Percentiles rank a stretch among this genome's conserved stretches.
Evolutionary conservation across 805 yeast species (phyloP).

Genomic region (Kluyveromyces lactis): DNA sequence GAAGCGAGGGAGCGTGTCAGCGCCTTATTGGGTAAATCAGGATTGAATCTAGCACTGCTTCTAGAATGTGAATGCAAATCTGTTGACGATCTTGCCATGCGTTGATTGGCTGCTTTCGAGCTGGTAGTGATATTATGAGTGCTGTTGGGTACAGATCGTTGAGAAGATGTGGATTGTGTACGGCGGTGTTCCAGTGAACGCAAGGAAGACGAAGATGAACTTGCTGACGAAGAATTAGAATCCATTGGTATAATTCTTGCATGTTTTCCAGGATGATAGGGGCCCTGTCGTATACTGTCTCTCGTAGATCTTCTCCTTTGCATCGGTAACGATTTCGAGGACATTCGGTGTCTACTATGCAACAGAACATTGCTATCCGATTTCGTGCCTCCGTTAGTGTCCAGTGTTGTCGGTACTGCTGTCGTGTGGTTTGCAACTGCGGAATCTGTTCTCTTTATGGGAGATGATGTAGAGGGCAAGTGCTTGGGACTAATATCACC

Average conservation of each 20-base stretch:
- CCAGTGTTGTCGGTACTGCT: too few relatives aligned
- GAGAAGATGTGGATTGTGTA: conserved; percentile 8
- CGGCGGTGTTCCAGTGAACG: not conserved
- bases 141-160: not conserved
- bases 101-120: not conserved
- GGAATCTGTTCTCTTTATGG: not conserved
- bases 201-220: not conserved
- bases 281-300: conserved; percentile 22
- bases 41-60: not conserved
- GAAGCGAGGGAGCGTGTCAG: not conserved
- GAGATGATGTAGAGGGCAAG: not conserved
- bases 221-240: conserved; percentile 5
- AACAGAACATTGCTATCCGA: conserved; percentile 27
- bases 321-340: conserved; percentile 12
- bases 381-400: not conserved
- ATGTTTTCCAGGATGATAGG: conserved; percentile 29
- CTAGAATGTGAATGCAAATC: not conserved
- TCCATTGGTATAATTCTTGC: conserved; percentile 28
- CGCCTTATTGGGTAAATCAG: not conserved
- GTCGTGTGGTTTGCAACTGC: too few relatives aligned
- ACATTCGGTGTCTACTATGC: conserved; percentile 22
- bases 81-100: conserved; percentile 2
- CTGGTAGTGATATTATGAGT: not conserved
- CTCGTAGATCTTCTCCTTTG: conserved; percentile 14
- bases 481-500: not conserved